Evolutionary conservation across 108 stramenopile genomes (phyloP), one percentile per base, ranked within the genome.

Genomic region (Nannochloropsis salina): DNA sequence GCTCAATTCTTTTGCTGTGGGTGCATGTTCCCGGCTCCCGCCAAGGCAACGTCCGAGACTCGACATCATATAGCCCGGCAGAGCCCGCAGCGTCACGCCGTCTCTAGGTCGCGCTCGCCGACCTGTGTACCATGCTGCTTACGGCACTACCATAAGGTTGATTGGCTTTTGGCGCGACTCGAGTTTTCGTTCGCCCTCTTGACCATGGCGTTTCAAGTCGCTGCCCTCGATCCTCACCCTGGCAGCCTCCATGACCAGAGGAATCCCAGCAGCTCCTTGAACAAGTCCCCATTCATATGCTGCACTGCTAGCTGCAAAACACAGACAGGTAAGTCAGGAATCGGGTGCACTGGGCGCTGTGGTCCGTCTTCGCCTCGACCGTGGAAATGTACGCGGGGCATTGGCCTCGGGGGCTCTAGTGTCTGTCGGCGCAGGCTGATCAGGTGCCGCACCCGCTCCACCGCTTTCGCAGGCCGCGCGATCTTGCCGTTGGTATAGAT

Each of bases 381-480:
- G 61, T 74, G 61, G n/a, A 74, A 74, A 4, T 74, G 20, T 2
- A 8, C 61, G 61, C 61, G 61, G 3, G 61, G 61, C 61, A 74
- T 74, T n/a, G 61, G 61, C 61, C 61, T 4, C 20, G 61, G 61
- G 15, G 61, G 61, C 61, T 74, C 6, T 6, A 74, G 15, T 15
- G 5, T n/a, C n/a, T 74, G 61, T n/a, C 61, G 61, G 8, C 15
- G 3, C 8, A 15, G 61, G n/a, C 61, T n/a, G 61, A 74, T 74
- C 61, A n/a, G 20, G n/a, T 74, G 61, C 61, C 61, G 61, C 61
- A 74, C 61, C 61, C n/a, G 20, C 61, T 74, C 61, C 61, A 74
- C 61, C 61, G 61, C 61, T 31, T 31, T 31, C 1, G 31, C 31
- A 31, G 31, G 31, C 61, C 20, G 15, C 61, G n/a, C 15, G n/a